Conservation (phyloP, 1,139 yeast species). For the Williopsis jadinii region DNA sequence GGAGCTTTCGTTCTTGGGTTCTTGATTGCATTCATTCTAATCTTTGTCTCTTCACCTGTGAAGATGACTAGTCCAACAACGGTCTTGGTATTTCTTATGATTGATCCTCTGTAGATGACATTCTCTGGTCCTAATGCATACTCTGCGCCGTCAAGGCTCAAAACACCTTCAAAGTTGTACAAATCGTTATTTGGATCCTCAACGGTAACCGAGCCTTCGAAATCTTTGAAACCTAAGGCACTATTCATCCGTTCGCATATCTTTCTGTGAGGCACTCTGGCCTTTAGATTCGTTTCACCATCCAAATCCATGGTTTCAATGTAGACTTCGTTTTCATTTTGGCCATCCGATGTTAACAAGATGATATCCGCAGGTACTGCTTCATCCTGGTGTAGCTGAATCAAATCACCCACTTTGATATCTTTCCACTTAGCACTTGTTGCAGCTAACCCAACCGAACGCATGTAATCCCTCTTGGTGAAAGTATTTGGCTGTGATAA, state of each 20-base stretch:
- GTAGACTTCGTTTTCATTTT: constrained; percentile 60
- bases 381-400: constrained; percentile 68
- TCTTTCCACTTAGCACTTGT: constrained; percentile 58
- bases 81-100: constrained; percentile 72
- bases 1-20: constrained; percentile 93
- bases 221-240: constrained; percentile 43
- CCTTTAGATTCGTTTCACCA: constrained; percentile 90
- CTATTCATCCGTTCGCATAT: constrained; percentile 42
- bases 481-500: constrained; percentile 18
- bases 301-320: constrained; percentile 97
- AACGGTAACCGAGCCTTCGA: constrained; percentile 49
- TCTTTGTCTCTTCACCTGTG: constrained; percentile 94
- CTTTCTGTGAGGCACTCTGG: constrained; percentile 61
- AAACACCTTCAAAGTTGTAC: constrained; percentile 84
- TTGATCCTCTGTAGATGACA: constrained; percentile 81
- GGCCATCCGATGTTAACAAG: constrained; percentile 58
- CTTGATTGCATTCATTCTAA: constrained; percentile 88
- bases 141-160: constrained; percentile 27
- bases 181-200: constrained; percentile 92
- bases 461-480: constrained; percentile 23
- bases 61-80: constrained; percentile 78
- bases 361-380: constrained; percentile 92
- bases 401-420: constrained; percentile 76
- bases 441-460: constrained; percentile 31
- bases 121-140: constrained; percentile 75